Conservation (phyloP, 2,329 filamentous ascomycete species). For the Claviceps sp. region DNA sequence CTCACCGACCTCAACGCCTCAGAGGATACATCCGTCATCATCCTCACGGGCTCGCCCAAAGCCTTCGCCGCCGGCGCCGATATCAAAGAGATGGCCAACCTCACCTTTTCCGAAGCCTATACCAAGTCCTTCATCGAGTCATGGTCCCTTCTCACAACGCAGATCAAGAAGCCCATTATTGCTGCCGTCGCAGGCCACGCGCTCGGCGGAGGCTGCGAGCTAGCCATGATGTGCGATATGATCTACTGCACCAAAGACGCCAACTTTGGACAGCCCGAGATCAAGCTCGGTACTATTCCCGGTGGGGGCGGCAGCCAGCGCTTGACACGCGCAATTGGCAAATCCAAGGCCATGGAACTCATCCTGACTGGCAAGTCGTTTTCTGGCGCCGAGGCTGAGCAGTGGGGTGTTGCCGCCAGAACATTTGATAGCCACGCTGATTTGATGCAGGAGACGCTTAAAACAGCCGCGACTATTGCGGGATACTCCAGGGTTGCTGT, state of each 20-base stretch:
- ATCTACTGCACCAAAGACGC: conserved; percentile 77
- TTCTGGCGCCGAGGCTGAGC: conserved; percentile 67
- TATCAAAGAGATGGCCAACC: conserved; percentile 96
- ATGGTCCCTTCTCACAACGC: conserved; percentile 76
- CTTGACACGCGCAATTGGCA: conserved; percentile 68
- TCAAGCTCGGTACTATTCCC: conserved; percentile 86
- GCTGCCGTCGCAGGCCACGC: conserved; percentile 91
- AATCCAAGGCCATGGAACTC: conserved; percentile 81
- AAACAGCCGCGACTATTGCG: conserved; percentile 82
- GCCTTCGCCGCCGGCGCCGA: conserved; percentile 94
- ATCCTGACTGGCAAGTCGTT: conserved; percentile 80
- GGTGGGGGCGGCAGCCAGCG: conserved; percentile 87
- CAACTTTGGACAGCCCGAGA: conserved; percentile 93
- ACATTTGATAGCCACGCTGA: conserved; percentile 69
- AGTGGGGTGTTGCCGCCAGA: conserved; percentile 81
- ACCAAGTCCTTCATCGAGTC: conserved; percentile 84
- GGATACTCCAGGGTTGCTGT: conserved; percentile 76
- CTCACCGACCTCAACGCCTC: conserved; percentile 57
- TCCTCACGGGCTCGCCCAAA: conserved; percentile 78
- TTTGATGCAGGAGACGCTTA: conserved; percentile 66
- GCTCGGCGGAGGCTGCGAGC: conserved; percentile 87
- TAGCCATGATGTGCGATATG: conserved; percentile 95
- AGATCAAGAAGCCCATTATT: conserved; percentile 86
- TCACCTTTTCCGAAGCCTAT: conserved; percentile 82
- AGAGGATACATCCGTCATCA: conserved; percentile 56